Evolutionary conservation across 2,329 filamentous ascomycete species (phyloP), one percentile per base, ranked within the genome.

Genomic region (Colletotrichum chrysophilum): DNA sequence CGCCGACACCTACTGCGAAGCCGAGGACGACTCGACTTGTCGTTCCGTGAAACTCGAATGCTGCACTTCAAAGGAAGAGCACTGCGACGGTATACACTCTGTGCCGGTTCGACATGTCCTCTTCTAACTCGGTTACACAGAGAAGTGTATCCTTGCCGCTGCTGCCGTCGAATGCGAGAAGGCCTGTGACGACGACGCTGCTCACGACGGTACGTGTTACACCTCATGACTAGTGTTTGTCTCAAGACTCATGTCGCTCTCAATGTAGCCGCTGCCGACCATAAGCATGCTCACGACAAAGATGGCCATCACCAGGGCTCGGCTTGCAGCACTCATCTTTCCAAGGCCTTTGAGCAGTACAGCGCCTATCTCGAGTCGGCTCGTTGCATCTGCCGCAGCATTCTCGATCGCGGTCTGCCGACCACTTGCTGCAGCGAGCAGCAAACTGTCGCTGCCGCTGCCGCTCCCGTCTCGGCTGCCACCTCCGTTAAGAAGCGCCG

Each of bases 321-420:
- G 8, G 83, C 84, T 9, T 85, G 84, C 62, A 80, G 67, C 48
- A 79, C 80, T 36, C 84, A 85, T 65, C 78, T 85, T 1, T 73
- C 76, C 65, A 80, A 79, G 28, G 83, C 84, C 1, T 83, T 84
- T 60, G 80, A 83, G 21, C 80, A 82, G 60, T 85, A 85, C 66
- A 82, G 78, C 73, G 80, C 79, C 69, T 84, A 84, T 64, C 80
- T 85, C n/a, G 80, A 84, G 58, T 79, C 80, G 12, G 82, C 82
- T n/a, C 83, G 83, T 3, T 85, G 84, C 78, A 85, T 85, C 75
- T 85, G 84, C 76, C 83, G 82, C 43, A 81, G 78, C 66, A 78
- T 84, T 28, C 79, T 85, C 60, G 82, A 82, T 0, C 74, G 75
- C 61, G 80, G 81, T 32, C 60, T 80, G 70, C 61, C 80, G 32